Percentiles rank a stretch among this genome's conserved stretches.
Evolutionary conservation across 1,284 basidiomycete species (phyloP).

Genomic region (Kwoniella shivajii): DNA sequence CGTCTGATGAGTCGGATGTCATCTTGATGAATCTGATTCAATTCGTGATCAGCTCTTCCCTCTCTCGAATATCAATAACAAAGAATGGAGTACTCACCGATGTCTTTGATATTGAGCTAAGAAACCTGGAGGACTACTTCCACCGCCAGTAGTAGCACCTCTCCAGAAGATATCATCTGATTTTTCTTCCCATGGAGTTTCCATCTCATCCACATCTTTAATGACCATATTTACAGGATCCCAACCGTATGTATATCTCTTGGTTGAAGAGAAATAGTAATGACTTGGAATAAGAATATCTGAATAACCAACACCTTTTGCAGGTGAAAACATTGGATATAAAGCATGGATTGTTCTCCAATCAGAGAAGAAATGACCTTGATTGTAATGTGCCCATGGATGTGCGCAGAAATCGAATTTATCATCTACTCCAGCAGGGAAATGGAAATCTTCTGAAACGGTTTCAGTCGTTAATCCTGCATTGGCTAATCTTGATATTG

Average conservation of each 20-base stretch:
- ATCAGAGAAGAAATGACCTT: slow-evolving; percentile 94
- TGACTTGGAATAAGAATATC: slow-evolving; percentile 92
- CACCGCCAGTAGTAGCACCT: slow-evolving; percentile 89
- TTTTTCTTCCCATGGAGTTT: slow-evolving; percentile 67
- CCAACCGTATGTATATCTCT: slow-evolving; percentile 86
- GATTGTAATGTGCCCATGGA: slow-evolving; percentile 78
- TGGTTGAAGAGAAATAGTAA: slow-evolving; percentile 84
- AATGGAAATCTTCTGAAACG: slow-evolving; percentile 64
- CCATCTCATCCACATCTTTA: slow-evolving; percentile 75
- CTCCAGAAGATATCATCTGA: slow-evolving; percentile 60
- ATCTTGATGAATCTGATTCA: slow-evolving; percentile 70
- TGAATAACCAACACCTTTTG: slow-evolving; percentile 75
- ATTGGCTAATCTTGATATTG: slow-evolving; percentile 52
- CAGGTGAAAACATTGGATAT: slow-evolving; percentile 88
- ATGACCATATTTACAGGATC: slow-evolving; percentile 70
- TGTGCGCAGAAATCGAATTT: slow-evolving; percentile 74
- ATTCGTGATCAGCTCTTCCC: background rate
- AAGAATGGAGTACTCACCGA: slow-evolving; percentile 58
- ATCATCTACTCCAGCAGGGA: slow-evolving; percentile 63
- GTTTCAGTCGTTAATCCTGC: slow-evolving; percentile 50
- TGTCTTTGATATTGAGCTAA: slow-evolving; percentile 84
- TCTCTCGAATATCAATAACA: background rate
- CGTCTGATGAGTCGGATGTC: slow-evolving; percentile 64
- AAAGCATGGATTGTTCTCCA: slow-evolving; percentile 82
- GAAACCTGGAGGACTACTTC: slow-evolving; percentile 81